A percentile compares a stretch with the other conserved stretches of the same genome.
Conservation (phyloP, 345 rosid genomes). For the Eucalyptus albens region DNA sequence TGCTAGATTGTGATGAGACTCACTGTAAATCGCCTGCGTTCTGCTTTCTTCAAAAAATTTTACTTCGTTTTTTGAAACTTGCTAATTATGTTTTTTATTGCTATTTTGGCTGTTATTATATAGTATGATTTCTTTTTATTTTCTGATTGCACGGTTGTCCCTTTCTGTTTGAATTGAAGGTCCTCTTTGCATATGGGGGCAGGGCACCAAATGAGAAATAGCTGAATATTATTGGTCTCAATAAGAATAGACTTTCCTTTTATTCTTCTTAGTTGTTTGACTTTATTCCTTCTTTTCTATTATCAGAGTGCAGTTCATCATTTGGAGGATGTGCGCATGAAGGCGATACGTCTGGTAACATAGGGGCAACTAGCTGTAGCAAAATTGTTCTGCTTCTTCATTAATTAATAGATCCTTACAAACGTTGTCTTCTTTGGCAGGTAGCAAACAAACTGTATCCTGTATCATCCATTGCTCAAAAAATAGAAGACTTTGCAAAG, state of each 20-base stretch:
- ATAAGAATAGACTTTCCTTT: background rate
- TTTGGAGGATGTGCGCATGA: constrained; percentile 95
- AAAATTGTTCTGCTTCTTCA: background rate
- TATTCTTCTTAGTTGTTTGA: background rate
- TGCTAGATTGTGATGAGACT: background rate
- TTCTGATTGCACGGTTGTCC: background rate
- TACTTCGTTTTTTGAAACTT: background rate
- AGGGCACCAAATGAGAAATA: background rate
- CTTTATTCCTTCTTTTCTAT: constrained; percentile 1
- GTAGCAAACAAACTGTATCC: constrained; percentile 96
- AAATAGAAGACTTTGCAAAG: constrained; percentile 82
- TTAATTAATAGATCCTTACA: background rate
- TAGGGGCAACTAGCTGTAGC: background rate
- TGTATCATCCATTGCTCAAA: constrained; percentile 52
- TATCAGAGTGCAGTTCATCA: constrained; percentile 87
- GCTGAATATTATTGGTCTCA: background rate
- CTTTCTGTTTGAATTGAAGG: background rate
- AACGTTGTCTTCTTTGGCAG: constrained; percentile 26
- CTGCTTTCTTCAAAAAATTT: background rate
- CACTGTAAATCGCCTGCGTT: background rate
- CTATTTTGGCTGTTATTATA: background rate
- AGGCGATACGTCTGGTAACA: constrained; percentile 90
- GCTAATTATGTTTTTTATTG: background rate
- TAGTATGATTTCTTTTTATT: background rate
- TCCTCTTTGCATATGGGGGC: background rate